Conservation (phyloP, 2,329 filamentous ascomycete genomes). For the Arthrobotrys iridis region DNA sequence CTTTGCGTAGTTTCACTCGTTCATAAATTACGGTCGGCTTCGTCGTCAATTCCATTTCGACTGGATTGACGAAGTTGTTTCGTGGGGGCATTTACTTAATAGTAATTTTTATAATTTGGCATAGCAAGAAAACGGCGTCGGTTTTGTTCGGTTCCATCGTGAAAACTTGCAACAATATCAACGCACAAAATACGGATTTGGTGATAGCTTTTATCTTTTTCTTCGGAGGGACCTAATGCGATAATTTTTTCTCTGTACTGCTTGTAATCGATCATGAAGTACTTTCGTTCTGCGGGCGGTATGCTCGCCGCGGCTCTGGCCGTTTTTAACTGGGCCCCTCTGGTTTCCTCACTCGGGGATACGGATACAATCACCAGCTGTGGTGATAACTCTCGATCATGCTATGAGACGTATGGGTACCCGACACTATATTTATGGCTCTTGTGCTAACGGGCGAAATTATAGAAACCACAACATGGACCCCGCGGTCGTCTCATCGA, state of each 20-base stretch:
- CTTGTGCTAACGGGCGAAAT: slow-evolving; percentile 49
- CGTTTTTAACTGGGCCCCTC: slow-evolving; percentile 32
- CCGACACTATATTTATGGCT: not conserved
- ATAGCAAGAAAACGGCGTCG: slow-evolving; percentile 8
- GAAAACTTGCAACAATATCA: slow-evolving; percentile 40
- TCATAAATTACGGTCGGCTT: slow-evolving; percentile 36
- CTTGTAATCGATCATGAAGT: slow-evolving; percentile 51
- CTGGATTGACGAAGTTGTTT: slow-evolving; percentile 29
- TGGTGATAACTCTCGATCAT: slow-evolving; percentile 67
- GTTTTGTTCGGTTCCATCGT: slow-evolving; percentile 24
- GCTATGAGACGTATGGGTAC: slow-evolving; percentile 65
- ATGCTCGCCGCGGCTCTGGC: slow-evolving; percentile 39
- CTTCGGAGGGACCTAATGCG: slow-evolving; percentile 32
- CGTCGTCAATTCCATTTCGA: slow-evolving; percentile 35
- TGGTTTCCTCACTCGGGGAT: slow-evolving; percentile 23
- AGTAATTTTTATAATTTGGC: slow-evolving; percentile 38
- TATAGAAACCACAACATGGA: slow-evolving; percentile 71
- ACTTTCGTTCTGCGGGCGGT: slow-evolving; percentile 36
- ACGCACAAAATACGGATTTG: slow-evolving; percentile 8
- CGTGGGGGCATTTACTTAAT: slow-evolving; percentile 36
- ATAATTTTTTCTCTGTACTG: slow-evolving; percentile 25
- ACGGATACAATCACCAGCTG: slow-evolving; percentile 71
- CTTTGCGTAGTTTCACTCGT: slow-evolving; percentile 54
- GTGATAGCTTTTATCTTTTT: slow-evolving; percentile 9
- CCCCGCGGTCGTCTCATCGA: slow-evolving; percentile 68